These are phyloP conservation scores for Chloranthus sessilifolius DNA, from an alignment of 164 flowering plant genomes.

Conservation along the genomic window DNA sequence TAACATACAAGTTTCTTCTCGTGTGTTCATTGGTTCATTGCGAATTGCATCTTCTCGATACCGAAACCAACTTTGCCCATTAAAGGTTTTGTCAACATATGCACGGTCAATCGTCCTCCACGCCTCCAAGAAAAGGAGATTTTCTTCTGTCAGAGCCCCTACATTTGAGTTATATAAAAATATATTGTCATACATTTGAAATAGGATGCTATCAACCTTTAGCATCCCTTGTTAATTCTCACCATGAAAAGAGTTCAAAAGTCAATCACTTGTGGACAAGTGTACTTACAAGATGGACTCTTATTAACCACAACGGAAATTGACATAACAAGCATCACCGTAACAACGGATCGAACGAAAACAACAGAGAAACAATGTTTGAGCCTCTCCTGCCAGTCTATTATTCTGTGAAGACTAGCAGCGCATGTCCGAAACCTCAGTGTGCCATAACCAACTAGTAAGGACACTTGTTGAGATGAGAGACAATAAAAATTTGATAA, in stretches of 20 bases:
- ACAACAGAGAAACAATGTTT: constrained; percentile 23
- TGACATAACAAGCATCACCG: constrained; percentile 46
- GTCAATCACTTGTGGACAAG: neutral
- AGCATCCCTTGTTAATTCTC: neutral
- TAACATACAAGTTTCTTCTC: constrained; percentile 82
- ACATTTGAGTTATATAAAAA: constrained; percentile 7
- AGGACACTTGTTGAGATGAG: constrained; percentile 15
- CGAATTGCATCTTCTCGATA: constrained; percentile 91
- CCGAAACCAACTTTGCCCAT: constrained; percentile 97
- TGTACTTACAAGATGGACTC: constrained; percentile 64
- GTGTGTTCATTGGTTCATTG: constrained; percentile 87
- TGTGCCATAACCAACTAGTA: constrained; percentile 13
- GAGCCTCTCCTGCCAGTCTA: constrained; percentile 26
- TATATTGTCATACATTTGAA: neutral
- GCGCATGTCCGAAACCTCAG: constrained; percentile 16
- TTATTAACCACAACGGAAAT: constrained; percentile 40
- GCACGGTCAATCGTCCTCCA: constrained; percentile 98
- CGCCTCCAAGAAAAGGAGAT: constrained; percentile 92
- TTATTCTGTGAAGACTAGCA: constrained; percentile 17
- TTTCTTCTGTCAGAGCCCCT: constrained; percentile 95
- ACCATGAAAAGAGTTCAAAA: neutral
- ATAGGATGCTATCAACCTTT: neutral
- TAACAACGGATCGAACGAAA: constrained; percentile 37
- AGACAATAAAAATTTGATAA: constrained; percentile 16
- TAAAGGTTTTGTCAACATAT: constrained; percentile 84